Base-by-base conservation (phyloP, 768 basidiomycete species). In the Mycena galopus region DNA sequence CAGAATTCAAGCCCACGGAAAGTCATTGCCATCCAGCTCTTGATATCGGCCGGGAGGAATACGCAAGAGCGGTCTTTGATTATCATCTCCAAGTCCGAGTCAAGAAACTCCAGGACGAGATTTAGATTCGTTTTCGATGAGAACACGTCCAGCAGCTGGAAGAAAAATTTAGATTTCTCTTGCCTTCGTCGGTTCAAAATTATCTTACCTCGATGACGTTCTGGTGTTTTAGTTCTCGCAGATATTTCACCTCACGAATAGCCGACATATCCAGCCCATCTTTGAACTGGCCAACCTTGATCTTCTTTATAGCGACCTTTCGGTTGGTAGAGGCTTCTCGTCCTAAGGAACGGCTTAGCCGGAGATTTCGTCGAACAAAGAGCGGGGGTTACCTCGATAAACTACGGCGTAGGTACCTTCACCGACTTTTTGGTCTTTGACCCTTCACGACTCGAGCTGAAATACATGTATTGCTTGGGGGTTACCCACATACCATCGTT, bases 201-300 rank as follows among this genome's bases (percentile, higher is more conserved):
- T 12, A 14, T 78, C 86, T 37, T 70, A 94, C 97, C 86, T 95
- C 94, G 75, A 99, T 98, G 78, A 99, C 89, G 78, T 99, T 98
- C 68, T 93, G 93, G 84, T 99, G 98, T 70, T 91, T 92, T 50
- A 99, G 83, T 81, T 99, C 98, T 42, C 96, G 92, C 68, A 99
- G 86, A 80, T 96, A 98, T 82, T 98, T 98, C 78, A 99, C 97
- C 84, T 99, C 98, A 17, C 98, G 93, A 67, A 99, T 92, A 68
- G 98, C 98, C 72, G 96, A 97, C 96, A 99, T 98, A 83, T 99
- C 97, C 37, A 99, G 88, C 16, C 98, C 98, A 82, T 99, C 98
- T 81, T 97, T 97, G 87, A 97, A 96, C 77, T 94, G 94, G 6
- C 96, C 96, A 17, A 97, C 93, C 78, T 97, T 97, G 76, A 98